Conservation (phyloP, 108 stramenopile species). For the Nannochloropsis gaditana region DNA sequence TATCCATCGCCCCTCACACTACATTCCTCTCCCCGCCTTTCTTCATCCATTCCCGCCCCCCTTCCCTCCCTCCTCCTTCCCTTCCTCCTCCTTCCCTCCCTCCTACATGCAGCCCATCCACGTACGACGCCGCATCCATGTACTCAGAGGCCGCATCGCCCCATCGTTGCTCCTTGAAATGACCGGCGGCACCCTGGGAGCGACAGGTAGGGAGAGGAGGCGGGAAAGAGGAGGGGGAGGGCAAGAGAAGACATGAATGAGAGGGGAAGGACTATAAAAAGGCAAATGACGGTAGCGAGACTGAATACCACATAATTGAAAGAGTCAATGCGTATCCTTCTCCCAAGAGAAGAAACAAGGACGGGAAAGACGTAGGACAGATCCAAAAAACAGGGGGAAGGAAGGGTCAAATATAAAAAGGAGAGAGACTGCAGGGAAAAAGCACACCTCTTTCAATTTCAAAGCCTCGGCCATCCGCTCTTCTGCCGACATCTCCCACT, state of each 20-base stretch:
- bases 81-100: slow-evolving; percentile 20
- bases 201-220: background rate
- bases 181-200: slow-evolving; percentile 49
- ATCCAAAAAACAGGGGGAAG: background rate
- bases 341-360: background rate
- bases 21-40: background rate
- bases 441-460: slow-evolving; percentile 68
- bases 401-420: background rate
- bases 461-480: slow-evolving; percentile 71
- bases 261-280: background rate
- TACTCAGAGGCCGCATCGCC: slow-evolving; percentile 71
- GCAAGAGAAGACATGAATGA: background rate
- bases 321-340: no score
- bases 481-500: slow-evolving; percentile 62
- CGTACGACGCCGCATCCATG: slow-evolving; percentile 55
- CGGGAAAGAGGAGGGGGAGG: background rate
- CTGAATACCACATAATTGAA: background rate
- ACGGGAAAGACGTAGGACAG: background rate
- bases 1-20: background rate
- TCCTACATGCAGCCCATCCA: slow-evolving; percentile 30
- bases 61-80: slow-evolving; percentile 58
- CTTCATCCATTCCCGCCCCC: background rate
- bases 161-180: slow-evolving; percentile 70
- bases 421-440: background rate
- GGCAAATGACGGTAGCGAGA: background rate